A percentile compares a stretch with the other conserved stretches of the same genome.
These are phyloP conservation scores for Peronospora destructor DNA, from an alignment of 352 stramenopile genomes.

Conservation along the genomic window DNA sequence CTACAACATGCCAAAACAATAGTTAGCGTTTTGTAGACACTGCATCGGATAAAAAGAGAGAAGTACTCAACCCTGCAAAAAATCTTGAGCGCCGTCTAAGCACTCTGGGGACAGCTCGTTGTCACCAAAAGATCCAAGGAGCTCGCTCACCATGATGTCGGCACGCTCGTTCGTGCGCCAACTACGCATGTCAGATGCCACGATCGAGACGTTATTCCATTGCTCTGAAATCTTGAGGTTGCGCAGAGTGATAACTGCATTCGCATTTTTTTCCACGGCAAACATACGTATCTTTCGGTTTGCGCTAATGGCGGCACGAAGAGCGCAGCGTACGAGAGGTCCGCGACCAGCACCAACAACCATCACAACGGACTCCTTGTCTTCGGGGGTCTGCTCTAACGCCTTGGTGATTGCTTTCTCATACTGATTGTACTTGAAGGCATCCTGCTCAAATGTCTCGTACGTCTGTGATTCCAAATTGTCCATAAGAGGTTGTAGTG, in stretches of 20 bases:
- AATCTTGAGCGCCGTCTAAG: conserved; percentile 90
- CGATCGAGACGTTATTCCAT: conserved; percentile 82
- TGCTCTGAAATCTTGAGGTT: conserved; percentile 82
- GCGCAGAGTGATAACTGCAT: conserved; percentile 92
- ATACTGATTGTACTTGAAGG: conserved; percentile 98
- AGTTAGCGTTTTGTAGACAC: conserved; percentile 4
- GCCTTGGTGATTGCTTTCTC: conserved; percentile 88
- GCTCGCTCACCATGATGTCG: conserved; percentile 94
- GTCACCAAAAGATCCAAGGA: conserved; percentile 95
- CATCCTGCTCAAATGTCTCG: conserved; percentile 97
- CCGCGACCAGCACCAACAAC: conserved; percentile 93
- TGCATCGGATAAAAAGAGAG: background rate
- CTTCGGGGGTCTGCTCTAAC: conserved; percentile 43
- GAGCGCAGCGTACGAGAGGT: conserved; percentile 88
- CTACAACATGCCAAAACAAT: conserved; percentile 22
- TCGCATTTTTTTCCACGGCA: conserved; percentile 98
- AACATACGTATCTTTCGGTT: conserved; percentile 85
- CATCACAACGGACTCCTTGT: conserved; percentile 79
- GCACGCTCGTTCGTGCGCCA: conserved; percentile 73
- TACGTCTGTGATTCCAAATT: conserved; percentile 98
- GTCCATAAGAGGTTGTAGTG: conserved; percentile 96
- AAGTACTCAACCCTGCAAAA: conserved; percentile 73
- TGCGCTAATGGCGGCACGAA: conserved; percentile 61
- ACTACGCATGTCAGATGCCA: conserved; percentile 81
- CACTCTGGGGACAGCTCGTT: conserved; percentile 99